These are phyloP conservation scores for Dothistroma pini DNA, from an alignment of 2,329 filamentous ascomycete species.

Conservation along the genomic window DNA sequence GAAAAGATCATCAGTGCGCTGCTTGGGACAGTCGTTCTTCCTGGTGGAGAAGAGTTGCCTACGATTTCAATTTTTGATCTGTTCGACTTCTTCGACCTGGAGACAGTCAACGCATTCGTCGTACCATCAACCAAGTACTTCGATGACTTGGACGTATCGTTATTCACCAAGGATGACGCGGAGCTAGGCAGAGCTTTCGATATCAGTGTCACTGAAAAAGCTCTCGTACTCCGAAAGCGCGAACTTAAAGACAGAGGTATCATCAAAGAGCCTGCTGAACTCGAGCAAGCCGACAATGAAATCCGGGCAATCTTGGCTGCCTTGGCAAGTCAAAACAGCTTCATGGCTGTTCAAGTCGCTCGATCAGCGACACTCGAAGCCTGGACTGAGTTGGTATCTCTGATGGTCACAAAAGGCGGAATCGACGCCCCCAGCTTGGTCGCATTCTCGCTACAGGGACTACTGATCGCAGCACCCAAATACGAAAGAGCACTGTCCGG, in stretches of 20 bases:
- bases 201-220: constrained; percentile 65
- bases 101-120: constrained; percentile 52
- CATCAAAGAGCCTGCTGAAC: constrained; percentile 30
- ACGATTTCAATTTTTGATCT: constrained; percentile 84
- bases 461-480: constrained; percentile 84
- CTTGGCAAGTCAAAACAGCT: constrained; percentile 61
- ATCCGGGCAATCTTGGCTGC: constrained; percentile 59
- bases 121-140: constrained; percentile 53
- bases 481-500: constrained; percentile 73
- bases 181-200: constrained; percentile 62
- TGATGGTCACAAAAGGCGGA: constrained; percentile 79
- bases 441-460: constrained; percentile 76
- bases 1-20: constrained; percentile 57
- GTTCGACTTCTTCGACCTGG: constrained; percentile 80
- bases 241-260: constrained; percentile 51
- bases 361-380: constrained; percentile 69
- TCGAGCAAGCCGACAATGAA: constrained; percentile 53
- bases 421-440: constrained; percentile 75
- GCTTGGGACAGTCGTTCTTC: constrained; percentile 68
- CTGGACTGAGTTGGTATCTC: constrained; percentile 80
- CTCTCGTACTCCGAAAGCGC: constrained; percentile 66
- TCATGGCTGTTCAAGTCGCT: constrained; percentile 52
- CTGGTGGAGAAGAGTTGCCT: constrained; percentile 61
- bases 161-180: constrained; percentile 59
- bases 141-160: constrained; percentile 62